Conservation (phyloP, 2,329 filamentous ascomycete species). For the Cryphonectria parasitica region DNA sequence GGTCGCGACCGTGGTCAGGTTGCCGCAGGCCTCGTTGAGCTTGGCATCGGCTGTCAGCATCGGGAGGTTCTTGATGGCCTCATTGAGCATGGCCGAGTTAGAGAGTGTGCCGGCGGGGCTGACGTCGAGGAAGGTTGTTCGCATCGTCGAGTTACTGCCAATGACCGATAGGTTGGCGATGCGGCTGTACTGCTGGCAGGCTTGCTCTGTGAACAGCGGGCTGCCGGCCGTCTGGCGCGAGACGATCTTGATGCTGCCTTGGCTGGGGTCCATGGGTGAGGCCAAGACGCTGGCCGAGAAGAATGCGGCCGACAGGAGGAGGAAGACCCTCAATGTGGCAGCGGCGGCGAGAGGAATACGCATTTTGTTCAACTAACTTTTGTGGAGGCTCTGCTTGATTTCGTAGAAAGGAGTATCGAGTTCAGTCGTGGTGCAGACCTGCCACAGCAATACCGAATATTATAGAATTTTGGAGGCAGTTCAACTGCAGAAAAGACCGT, state of each 20-base stretch:
- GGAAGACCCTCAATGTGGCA: slow-evolving; percentile 16
- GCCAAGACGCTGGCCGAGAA: slow-evolving; percentile 19
- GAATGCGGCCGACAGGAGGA: slow-evolving; percentile 20
- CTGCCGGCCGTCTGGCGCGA: slow-evolving; percentile 15
- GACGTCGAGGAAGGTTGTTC: slow-evolving; percentile 49
- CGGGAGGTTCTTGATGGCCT: slow-evolving; percentile 42
- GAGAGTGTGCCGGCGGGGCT: slow-evolving; percentile 46
- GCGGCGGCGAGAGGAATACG: slow-evolving; percentile 20
- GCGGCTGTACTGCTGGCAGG: slow-evolving; percentile 48
- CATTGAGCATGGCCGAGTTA: slow-evolving; percentile 46
- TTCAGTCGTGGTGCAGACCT: slow-evolving; percentile 16
- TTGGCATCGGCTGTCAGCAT: slow-evolving; percentile 43
- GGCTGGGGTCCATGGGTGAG: slow-evolving; percentile 9
- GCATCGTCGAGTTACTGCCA: slow-evolving; percentile 49
- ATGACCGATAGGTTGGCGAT: slow-evolving; percentile 53
- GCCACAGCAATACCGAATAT: neutral
- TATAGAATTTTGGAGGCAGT: neutral
- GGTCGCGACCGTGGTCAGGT: slow-evolving; percentile 49
- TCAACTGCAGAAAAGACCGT: slow-evolving; percentile 13
- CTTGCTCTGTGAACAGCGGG: slow-evolving; percentile 4
- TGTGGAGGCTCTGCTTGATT: neutral
- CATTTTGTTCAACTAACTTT: slow-evolving; percentile 5
- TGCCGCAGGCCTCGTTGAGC: slow-evolving; percentile 50
- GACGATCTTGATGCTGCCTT: slow-evolving; percentile 18
- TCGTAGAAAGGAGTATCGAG: slow-evolving; percentile 6